A percentile compares a stretch with the other conserved stretches of the same genome.
phyloP scores from a whole-genome alignment of 441 rosid genomes.

The Populus hybrid region DNA sequence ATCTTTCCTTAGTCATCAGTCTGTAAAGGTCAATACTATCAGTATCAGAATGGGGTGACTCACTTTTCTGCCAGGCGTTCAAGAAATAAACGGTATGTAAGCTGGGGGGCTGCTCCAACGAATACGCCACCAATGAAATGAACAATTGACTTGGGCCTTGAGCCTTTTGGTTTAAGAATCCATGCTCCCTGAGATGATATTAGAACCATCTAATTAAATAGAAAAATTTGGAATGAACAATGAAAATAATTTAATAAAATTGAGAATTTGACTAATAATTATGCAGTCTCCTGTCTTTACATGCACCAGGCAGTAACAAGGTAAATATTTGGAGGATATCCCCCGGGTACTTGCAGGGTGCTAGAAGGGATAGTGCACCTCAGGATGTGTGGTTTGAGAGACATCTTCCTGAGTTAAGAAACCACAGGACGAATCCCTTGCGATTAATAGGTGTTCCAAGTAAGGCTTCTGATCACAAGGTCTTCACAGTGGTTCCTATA shows the following conservation, averaged over 20 bases:
- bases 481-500: not conserved
- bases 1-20: constrained; percentile 6
- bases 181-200: constrained; percentile 68
- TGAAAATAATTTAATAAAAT: not conserved
- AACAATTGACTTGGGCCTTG: constrained; percentile 67
- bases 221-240: not conserved
- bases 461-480: not conserved
- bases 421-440: not conserved
- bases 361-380: not conserved
- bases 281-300: not conserved
- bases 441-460: not conserved
- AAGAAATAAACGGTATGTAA: constrained; percentile 88
- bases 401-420: not conserved
- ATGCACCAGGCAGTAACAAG: not conserved
- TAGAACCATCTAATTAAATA: not conserved
- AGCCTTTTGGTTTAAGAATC: constrained; percentile 74
- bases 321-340: not conserved
- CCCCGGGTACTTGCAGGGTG: not conserved
- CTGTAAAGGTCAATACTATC: not conserved
- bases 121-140: constrained; percentile 93
- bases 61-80: constrained; percentile 89
- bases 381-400: not conserved
- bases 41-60: constrained; percentile 23
- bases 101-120: constrained; percentile 99
- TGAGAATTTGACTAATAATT: not conserved